Evolutionary conservation across 73 alveolate species (phyloP).

Genomic region (Breviolum minutum): DNA sequence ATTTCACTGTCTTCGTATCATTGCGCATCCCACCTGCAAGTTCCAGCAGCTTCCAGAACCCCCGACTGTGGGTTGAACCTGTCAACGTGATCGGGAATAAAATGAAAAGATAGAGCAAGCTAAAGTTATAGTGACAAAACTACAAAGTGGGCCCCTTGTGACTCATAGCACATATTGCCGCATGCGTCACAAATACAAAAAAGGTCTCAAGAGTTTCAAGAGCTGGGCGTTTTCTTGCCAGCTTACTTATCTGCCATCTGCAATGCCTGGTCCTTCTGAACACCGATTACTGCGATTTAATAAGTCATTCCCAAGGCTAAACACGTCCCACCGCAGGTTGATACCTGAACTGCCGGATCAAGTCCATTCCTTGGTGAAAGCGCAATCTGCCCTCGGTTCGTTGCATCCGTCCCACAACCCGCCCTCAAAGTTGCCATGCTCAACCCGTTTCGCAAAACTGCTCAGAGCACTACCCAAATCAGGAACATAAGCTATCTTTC

Average conservation of each 20-base stretch:
- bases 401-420: not conserved
- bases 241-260: not conserved
- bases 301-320: not conserved
- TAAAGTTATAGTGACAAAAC: no score
- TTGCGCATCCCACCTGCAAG: constrained; percentile 81
- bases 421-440: no score
- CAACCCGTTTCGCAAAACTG: not conserved
- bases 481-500: constrained; percentile 89
- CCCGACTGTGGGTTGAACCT: constrained; percentile 80
- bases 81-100: no score
- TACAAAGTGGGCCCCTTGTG: not conserved
- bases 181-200: not conserved
- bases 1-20: no score
- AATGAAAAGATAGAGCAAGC: no score
- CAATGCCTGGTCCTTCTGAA: not conserved
- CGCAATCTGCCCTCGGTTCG: not conserved
- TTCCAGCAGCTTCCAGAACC: constrained; percentile 62
- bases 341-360: constrained; percentile 91
- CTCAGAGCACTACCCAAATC: constrained; percentile 61
- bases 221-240: not conserved
- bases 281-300: not conserved
- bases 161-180: not conserved
- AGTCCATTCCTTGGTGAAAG: constrained; percentile 72
- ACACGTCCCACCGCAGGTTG: not conserved
- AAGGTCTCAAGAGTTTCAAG: no score